A percentile compares a stretch with the other conserved stretches of the same genome.
Conservation (phyloP, 805 yeast species). For the Candida xiaguanensis region DNA sequence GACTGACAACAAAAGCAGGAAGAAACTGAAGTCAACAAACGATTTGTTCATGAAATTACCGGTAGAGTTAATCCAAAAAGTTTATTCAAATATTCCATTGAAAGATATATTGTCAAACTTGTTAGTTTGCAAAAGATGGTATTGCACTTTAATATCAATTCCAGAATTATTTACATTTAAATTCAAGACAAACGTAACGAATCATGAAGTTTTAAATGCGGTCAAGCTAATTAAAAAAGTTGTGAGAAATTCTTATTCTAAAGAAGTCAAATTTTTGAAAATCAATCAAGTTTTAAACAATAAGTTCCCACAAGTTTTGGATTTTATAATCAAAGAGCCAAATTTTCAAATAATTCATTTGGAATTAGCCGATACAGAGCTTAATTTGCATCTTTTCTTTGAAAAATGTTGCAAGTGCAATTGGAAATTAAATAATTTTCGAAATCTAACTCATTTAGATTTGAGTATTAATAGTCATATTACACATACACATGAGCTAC, state of each 20-base stretch:
- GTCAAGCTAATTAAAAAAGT: slow-evolving; percentile 24
- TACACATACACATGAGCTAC: slow-evolving; percentile 15
- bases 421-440: slow-evolving; percentile 25
- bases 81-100: slow-evolving; percentile 22
- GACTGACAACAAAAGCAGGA: not conserved
- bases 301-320: slow-evolving; percentile 25
- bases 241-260: slow-evolving; percentile 13
- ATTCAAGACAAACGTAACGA: slow-evolving; percentile 21
- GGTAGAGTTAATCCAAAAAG: slow-evolving; percentile 23
- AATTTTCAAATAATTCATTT: slow-evolving; percentile 18
- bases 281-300: slow-evolving; percentile 19
- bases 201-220: slow-evolving; percentile 30
- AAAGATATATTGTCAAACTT: slow-evolving; percentile 24
- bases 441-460: slow-evolving; percentile 17
- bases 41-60: slow-evolving; percentile 31
- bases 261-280: slow-evolving; percentile 18
- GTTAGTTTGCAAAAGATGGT: slow-evolving; percentile 33
- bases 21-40: not conserved
- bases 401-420: slow-evolving; percentile 20
- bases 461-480: slow-evolving; percentile 26
- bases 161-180: slow-evolving; percentile 22
- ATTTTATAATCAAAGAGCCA: slow-evolving; percentile 21
- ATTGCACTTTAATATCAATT: slow-evolving; percentile 19
- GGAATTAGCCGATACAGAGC: slow-evolving; percentile 24
- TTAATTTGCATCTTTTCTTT: slow-evolving; percentile 24